Conservation (phyloP, 2,329 filamentous ascomycete species). For the Calonectria leucothoes region DNA sequence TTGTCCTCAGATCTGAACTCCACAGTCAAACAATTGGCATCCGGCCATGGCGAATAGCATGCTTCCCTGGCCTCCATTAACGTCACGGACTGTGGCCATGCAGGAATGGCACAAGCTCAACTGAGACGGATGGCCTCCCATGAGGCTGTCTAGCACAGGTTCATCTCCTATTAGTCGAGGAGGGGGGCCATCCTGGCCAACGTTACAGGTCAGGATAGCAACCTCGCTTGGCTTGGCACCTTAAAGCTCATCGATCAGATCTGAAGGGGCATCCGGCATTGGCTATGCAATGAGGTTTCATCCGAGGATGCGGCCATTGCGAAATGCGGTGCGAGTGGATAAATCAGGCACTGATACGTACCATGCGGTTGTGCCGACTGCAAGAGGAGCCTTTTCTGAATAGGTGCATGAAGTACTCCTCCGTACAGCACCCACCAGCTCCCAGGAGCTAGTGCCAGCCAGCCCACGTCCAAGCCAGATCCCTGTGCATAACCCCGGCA, state of each 20-base stretch:
- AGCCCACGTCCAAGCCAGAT: conserved; percentile 9
- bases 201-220: neutral
- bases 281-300: neutral
- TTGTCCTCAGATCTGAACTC: neutral
- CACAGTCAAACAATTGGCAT: neutral
- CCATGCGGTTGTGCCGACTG: conserved; percentile 15
- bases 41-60: neutral
- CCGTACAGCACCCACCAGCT: neutral
- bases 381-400: conserved; percentile 1
- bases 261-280: neutral
- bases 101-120: neutral
- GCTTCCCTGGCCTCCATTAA: neutral
- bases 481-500: conserved; percentile 17
- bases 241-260: conserved; percentile 4
- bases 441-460: conserved; percentile 11
- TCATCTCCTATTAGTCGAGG: neutral
- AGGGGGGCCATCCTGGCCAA: neutral
- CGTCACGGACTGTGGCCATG: neutral
- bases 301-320: neutral
- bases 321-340: neutral
- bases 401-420: conserved; percentile 1
- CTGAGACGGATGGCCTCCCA: neutral
- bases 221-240: conserved; percentile 4
- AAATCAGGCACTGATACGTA: conserved; percentile 2
- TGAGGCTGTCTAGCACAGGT: neutral